Evolutionary conservation across 805 yeast species (phyloP).

Genomic region (Kregervanrija delftensis): DNA sequence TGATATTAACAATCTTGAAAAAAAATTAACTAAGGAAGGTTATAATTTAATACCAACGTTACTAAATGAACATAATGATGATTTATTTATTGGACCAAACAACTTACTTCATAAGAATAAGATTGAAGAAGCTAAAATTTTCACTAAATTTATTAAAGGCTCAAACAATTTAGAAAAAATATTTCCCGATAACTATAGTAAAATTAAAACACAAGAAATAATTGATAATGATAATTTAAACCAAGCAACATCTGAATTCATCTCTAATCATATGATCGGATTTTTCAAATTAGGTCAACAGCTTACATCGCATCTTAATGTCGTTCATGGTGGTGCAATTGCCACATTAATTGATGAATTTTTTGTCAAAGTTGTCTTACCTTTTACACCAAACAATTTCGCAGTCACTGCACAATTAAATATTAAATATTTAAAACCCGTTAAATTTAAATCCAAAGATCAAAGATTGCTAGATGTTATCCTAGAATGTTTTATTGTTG

Average conservation of each 20-base stretch:
- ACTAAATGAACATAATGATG: conserved; percentile 16
- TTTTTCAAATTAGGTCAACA: conserved; percentile 40
- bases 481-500: conserved; percentile 18
- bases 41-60: conserved; percentile 15
- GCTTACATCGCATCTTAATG: conserved; percentile 41
- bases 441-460: conserved; percentile 10
- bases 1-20: background rate
- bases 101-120: conserved; percentile 16
- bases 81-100: conserved; percentile 23
- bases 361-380: conserved; percentile 43
- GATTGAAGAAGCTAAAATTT: conserved; percentile 16
- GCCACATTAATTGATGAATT: conserved; percentile 49
- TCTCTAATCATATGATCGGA: conserved; percentile 35
- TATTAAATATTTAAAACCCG: conserved; percentile 32
- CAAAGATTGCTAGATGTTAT: conserved; percentile 11
- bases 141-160: conserved; percentile 11
- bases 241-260: background rate
- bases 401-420: conserved; percentile 46
- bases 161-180: conserved; percentile 5
- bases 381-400: conserved; percentile 34
- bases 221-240: too few species aligned
- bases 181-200: background rate
- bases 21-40: background rate
- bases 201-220: too few species aligned
- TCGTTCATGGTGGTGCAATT: conserved; percentile 48